phyloP scores from a whole-genome alignment of 257 asterid species.

The Ophiorrhiza pumila region DNA sequence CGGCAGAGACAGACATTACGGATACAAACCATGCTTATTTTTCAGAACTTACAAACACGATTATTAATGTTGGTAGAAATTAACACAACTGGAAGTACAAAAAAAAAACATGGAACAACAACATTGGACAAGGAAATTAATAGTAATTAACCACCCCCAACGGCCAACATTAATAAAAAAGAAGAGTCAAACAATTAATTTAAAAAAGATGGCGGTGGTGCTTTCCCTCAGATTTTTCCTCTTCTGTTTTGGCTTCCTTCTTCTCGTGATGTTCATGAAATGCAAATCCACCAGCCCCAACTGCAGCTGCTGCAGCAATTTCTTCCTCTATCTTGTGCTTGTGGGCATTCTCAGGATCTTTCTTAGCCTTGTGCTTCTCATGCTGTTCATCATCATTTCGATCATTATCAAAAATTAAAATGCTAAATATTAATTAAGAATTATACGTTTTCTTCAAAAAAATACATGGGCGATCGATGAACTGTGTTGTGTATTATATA shows the following conservation, averaged over 20 bases:
- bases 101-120: neutral
- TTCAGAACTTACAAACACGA: too few relatives aligned
- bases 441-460: too few relatives aligned
- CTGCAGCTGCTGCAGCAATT: conserved; percentile 47
- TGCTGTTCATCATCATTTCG: conserved; percentile 30
- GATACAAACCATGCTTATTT: too few relatives aligned
- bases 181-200: too few relatives aligned
- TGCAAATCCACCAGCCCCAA: conserved; percentile 57
- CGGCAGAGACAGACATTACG: too few relatives aligned
- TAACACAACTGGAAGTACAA: too few relatives aligned
- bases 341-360: conserved; percentile 56
- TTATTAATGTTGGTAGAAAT: too few relatives aligned
- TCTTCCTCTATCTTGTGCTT: conserved; percentile 58
- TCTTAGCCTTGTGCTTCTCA: conserved; percentile 62
- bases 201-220: conserved; percentile 2
- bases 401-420: neutral
- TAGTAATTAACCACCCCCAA: neutral
- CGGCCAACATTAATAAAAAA: too few relatives aligned
- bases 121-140: neutral
- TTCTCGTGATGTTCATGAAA: conserved; percentile 71
- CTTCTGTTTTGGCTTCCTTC: conserved; percentile 44
- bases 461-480: too few relatives aligned
- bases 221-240: conserved; percentile 40
- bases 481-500: too few relatives aligned
- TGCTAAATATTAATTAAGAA: neutral